Percentiles rank a stretch among this genome's conserved stretches.
These are phyloP conservation scores for Arxiozyma telluris DNA, from an alignment of 1,139 yeast genomes.

Conservation along the genomic window DNA sequence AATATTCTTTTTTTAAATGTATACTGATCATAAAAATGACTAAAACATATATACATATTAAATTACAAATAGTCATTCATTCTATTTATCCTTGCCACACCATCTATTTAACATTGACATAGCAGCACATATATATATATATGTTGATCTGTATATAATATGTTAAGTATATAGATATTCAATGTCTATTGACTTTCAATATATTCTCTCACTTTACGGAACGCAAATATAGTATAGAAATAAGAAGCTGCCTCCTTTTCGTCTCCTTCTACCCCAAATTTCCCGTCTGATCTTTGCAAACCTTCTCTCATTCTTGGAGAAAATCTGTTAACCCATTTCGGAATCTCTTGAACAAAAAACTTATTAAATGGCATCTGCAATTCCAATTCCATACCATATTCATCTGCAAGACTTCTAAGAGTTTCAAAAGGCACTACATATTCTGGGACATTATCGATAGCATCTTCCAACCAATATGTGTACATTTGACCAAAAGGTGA, in stretches of 20 bases:
- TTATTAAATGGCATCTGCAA: conserved; percentile 74
- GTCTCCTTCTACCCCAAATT: conserved; percentile 78
- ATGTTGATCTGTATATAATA: neutral
- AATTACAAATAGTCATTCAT: too few relatives aligned
- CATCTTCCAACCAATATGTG: conserved; percentile 76
- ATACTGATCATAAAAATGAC: too few relatives aligned
- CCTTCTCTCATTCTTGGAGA: conserved; percentile 64
- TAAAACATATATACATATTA: too few relatives aligned
- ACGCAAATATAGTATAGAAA: conserved; percentile 31
- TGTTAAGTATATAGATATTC: neutral
- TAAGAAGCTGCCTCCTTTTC: conserved; percentile 81
- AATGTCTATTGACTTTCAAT: conserved; percentile 6
- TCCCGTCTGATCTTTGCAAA: conserved; percentile 64
- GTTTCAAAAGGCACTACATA: conserved; percentile 95
- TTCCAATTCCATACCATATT: conserved; percentile 64
- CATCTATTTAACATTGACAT: neutral
- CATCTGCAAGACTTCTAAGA: conserved; percentile 73
- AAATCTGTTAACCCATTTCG: conserved; percentile 48
- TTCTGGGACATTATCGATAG: conserved; percentile 94
- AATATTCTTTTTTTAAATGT: neutral
- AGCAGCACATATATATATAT: neutral
- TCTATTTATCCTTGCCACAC: neutral
- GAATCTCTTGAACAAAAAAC: conserved; percentile 72
- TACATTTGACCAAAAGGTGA: conserved; percentile 81
- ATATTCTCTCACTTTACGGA: conserved; percentile 28